Evolutionary conservation across 2,329 filamentous ascomycete genomes (phyloP), one percentile per base, ranked within the genome.

Genomic region (Colletotrichum abscissum): DNA sequence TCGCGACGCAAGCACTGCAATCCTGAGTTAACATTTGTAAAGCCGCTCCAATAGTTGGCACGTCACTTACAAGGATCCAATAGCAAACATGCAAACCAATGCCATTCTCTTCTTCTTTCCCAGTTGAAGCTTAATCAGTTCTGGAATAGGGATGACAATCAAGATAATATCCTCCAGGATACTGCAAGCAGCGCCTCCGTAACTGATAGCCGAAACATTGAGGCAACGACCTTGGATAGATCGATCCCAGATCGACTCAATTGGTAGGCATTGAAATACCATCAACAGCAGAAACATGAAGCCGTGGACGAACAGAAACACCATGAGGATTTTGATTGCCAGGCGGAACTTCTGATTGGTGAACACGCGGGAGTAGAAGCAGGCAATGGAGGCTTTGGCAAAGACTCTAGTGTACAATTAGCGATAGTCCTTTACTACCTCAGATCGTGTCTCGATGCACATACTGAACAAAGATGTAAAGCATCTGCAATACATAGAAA

Each of bases 351-450:
- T 54, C 3, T 4, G 52, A 12, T 52, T 46, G 6, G 57, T 64
- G 62, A 78, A 78, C 1, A 78, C 74, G 8, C 75, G 77, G 28
- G 52, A 72, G 69, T 75, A 76, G 57, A 80, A 76, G 30, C 78
- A 68, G 14, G 77, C 63, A 46, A 79, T 77, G 24, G 78, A 78
- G 8, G 75, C 58, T 46, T 79, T 79, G 11, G 78, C 75, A 4
- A 72, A 62, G 2, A 75, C 69, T 14, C 70, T 73, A 11, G 1
- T 7, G 2, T 2, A 8, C 5, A 1, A 28, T 63, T 19, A 62
- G 59, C 42, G 19, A 22, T 22, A 19, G 2, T 49, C 8, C 6
- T 22, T 11, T 19, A 9, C 4, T 22, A 22, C 19, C 16, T 49
- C 1, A 5, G 4, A 49, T 49, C 19, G 19, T 22, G 33, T 22